Evolutionary conservation across 208 protist species (phyloP).

Genomic region (Trypanosoma cruzi): DNA sequence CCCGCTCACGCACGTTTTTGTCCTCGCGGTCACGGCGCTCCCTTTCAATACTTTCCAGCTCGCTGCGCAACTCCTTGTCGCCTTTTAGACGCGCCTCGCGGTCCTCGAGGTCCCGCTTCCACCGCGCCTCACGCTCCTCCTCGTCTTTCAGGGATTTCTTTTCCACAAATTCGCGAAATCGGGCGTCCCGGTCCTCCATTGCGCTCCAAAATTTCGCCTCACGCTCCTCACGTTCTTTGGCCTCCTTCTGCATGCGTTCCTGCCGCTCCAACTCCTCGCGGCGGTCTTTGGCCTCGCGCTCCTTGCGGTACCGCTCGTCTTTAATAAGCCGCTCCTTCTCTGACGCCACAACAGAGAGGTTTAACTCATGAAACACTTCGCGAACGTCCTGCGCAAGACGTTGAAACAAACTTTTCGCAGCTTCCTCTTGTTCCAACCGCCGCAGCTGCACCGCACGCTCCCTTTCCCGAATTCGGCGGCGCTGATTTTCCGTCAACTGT

Average conservation of each 20-base stretch:
- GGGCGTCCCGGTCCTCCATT: slow-evolving; percentile 69
- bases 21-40: slow-evolving; percentile 69
- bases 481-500: slow-evolving; percentile 40
- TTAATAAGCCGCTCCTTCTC: slow-evolving; percentile 92
- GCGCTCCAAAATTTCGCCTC: slow-evolving; percentile 76
- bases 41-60: slow-evolving; percentile 67
- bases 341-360: slow-evolving; percentile 87
- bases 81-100: slow-evolving; percentile 58
- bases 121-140: slow-evolving; percentile 78
- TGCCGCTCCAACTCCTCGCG: slow-evolving; percentile 64
- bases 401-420: slow-evolving; percentile 78
- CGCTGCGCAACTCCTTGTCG: slow-evolving; percentile 69
- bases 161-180: slow-evolving; percentile 55
- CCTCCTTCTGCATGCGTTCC: slow-evolving; percentile 69
- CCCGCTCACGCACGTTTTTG: slow-evolving; percentile 55
- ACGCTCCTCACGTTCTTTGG: slow-evolving; percentile 70
- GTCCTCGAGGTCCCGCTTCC: slow-evolving; percentile 83
- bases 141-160: slow-evolving; percentile 62
- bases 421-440: slow-evolving; percentile 81
- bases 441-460: slow-evolving; percentile 68
- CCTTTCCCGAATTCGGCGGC: slow-evolving; percentile 67
- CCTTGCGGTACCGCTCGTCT: slow-evolving; percentile 89
- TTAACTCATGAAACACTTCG: slow-evolving; percentile 92
- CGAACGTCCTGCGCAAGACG: slow-evolving; percentile 88
- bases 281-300: slow-evolving; percentile 75